Conservation (phyloP, 768 basidiomycete genomes). For the Phanerodontia chrysosporium region DNA sequence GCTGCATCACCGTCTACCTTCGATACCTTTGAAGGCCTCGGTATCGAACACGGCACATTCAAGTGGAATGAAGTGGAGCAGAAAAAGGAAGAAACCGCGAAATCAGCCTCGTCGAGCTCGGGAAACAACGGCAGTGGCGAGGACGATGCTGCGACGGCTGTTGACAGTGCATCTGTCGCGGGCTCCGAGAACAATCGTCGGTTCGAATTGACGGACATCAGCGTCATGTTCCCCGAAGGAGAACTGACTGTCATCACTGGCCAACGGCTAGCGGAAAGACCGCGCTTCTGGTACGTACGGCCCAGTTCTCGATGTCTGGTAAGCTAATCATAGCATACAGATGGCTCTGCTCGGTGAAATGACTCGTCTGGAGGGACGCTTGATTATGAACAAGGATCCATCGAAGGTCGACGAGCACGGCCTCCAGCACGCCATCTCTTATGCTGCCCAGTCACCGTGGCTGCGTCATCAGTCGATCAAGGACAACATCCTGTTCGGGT, state of each 20-base stretch:
- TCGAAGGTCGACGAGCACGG: conserved; percentile 58
- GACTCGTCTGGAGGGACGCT: conserved; percentile 49
- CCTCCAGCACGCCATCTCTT: conserved; percentile 45
- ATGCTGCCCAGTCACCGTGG: conserved; percentile 48
- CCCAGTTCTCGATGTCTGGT: conserved; percentile 28
- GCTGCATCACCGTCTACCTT: conserved; percentile 19
- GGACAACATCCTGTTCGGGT: conserved; percentile 59
- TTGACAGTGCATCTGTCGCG: conserved; percentile 18
- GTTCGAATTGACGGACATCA: conserved; percentile 68
- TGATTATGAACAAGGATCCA: conserved; percentile 65
- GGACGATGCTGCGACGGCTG: conserved; percentile 18
- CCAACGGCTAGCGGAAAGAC: conserved; percentile 85
- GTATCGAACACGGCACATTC: conserved; percentile 48
- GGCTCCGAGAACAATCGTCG: conserved; percentile 33
- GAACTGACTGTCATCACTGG: conserved; percentile 65
- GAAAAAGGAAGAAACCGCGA: conserved; percentile 24
- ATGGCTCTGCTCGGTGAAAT: conserved; percentile 74
- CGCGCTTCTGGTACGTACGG: conserved; percentile 55
- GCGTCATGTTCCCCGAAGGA: conserved; percentile 68
- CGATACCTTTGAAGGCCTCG: conserved; percentile 34
- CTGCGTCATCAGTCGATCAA: conserved; percentile 45
- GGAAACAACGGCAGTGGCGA: conserved; percentile 1
- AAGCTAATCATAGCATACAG: conserved; percentile 29
- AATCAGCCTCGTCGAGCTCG: conserved; percentile 12
- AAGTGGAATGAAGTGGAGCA: conserved; percentile 52